Conservation (phyloP, 495 filamentous ascomycete species). For the Achaetomiella virescens region DNA sequence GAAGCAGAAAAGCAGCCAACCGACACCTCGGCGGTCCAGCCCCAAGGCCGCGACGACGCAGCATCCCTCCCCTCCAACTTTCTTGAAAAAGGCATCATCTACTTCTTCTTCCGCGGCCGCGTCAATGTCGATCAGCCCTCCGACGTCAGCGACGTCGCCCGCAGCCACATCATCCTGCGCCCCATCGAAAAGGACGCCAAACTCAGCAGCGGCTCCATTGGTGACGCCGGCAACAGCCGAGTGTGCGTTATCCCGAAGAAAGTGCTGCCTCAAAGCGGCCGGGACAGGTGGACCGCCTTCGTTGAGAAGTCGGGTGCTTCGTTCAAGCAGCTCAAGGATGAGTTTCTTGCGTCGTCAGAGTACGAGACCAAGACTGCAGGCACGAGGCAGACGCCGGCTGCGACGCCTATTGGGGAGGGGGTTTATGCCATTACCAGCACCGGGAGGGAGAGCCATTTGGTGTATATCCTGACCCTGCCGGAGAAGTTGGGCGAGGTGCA, state of each 20-base stretch:
- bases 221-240: conserved; percentile 60
- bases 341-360: conserved; percentile 57
- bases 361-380: conserved; percentile 76
- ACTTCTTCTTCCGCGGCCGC: conserved; percentile 82
- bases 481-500: conserved; percentile 64
- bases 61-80: conserved; percentile 58
- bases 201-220: conserved; percentile 55
- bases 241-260: conserved; percentile 84
- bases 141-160: conserved; percentile 64
- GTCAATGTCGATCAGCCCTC: conserved; percentile 68
- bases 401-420: conserved; percentile 73
- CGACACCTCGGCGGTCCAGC: conserved; percentile 16
- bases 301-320: conserved; percentile 69
- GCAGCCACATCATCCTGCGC: conserved; percentile 76
- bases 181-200: conserved; percentile 66
- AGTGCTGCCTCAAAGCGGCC: conserved; percentile 62
- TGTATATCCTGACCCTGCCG: conserved; percentile 79
- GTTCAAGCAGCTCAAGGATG: conserved; percentile 65
- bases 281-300: conserved; percentile 74
- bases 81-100: conserved; percentile 88
- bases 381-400: conserved; percentile 62
- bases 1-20: not conserved
- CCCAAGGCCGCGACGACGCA: conserved; percentile 8
- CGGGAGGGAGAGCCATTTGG: conserved; percentile 65
- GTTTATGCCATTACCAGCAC: conserved; percentile 78